Evolutionary conservation across 441 rosid genomes (phyloP).

Genomic region (Populus tomentosa): DNA sequence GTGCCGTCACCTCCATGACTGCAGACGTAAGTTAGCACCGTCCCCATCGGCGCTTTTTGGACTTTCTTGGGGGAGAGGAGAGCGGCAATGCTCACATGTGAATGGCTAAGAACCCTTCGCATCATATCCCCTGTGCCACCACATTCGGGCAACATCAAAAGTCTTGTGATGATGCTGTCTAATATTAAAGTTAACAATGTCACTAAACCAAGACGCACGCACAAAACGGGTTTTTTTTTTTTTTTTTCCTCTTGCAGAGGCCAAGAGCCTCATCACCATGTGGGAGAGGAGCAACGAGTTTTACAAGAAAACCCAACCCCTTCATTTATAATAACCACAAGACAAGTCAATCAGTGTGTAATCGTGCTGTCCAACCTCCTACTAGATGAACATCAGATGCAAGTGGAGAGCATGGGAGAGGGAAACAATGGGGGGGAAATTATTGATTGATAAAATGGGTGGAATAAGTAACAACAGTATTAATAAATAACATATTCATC

Average conservation of each 20-base stretch:
- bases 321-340: constrained; percentile 8
- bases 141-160: constrained; percentile 5
- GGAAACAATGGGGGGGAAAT: constrained; percentile 15
- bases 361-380: background rate
- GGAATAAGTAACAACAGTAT: constrained; percentile 28
- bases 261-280: too few relatives aligned
- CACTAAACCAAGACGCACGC: background rate
- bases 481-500: constrained; percentile 35
- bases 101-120: background rate
- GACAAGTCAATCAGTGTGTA: background rate
- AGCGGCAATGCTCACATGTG: constrained; percentile 24
- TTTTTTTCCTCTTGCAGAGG: too few relatives aligned
- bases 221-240: too few relatives aligned
- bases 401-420: background rate
- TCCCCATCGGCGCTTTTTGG: constrained; percentile 4
- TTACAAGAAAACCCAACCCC: constrained; percentile 12
- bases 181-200: background rate
- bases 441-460: constrained; percentile 31
- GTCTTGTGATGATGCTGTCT: background rate
- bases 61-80: background rate
- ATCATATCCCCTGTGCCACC: background rate
- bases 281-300: constrained; percentile 10
- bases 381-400: too few relatives aligned
- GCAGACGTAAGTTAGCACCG: constrained; percentile 4
- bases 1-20: constrained; percentile 6